These are phyloP conservation scores for Lipomyces spencermartinsiae DNA, from an alignment of 805 yeast genomes.

Conservation along the genomic window DNA sequence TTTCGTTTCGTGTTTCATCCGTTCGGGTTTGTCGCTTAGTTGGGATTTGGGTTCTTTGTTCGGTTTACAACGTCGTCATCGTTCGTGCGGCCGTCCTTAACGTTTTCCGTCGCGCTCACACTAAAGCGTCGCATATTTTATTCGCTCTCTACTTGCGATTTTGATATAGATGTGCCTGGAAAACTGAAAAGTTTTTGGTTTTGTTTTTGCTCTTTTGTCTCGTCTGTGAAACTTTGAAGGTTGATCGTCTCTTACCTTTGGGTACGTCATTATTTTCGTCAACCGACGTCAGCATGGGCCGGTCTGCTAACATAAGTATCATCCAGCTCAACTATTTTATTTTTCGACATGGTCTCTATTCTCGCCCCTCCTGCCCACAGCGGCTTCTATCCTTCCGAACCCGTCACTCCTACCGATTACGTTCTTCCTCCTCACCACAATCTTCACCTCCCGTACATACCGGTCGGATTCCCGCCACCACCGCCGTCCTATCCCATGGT, in stretches of 20 bases:
- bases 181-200: background rate
- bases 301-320: background rate
- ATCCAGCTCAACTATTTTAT: background rate
- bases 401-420: conserved; percentile 27
- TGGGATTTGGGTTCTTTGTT: background rate
- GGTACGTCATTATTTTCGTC: background rate
- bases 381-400: conserved; percentile 23
- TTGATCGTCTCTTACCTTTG: background rate
- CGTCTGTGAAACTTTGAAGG: background rate
- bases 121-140: conserved; percentile 1
- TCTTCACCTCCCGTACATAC: conserved; percentile 16
- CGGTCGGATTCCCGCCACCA: conserved; percentile 5
- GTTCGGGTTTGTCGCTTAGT: background rate
- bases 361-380: conserved; percentile 12
- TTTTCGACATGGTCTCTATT: conserved; percentile 20
- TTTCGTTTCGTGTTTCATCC: background rate
- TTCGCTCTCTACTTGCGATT: background rate
- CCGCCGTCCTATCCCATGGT: conserved; percentile 2
- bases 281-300: background rate
- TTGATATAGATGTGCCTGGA: background rate
- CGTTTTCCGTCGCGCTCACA: background rate
- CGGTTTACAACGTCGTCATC: background rate
- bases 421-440: conserved; percentile 12
- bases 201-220: background rate
- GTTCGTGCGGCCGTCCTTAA: background rate